Evolutionary conservation across 2,329 filamentous ascomycete species (phyloP).

Genomic region (Trichoderma semiorbis): DNA sequence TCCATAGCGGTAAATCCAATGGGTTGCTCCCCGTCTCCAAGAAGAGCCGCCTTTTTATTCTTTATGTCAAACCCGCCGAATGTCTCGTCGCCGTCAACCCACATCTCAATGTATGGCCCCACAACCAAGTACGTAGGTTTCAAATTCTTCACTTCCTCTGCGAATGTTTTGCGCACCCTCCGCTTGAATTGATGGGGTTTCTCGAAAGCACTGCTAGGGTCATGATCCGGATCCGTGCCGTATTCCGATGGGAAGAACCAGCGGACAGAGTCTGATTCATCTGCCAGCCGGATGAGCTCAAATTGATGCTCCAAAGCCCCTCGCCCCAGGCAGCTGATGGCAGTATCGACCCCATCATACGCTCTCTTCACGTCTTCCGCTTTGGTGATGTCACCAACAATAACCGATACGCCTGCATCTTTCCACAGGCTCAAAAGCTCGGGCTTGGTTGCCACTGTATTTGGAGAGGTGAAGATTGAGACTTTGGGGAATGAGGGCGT

Average conservation of each 20-base stretch:
- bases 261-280: conserved; percentile 49
- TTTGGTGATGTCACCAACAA: conserved; percentile 38
- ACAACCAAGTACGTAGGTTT: conserved; percentile 67
- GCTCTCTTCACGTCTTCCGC: conserved; percentile 50
- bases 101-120: conserved; percentile 66
- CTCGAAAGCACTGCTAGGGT: conserved; percentile 54
- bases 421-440: conserved; percentile 7
- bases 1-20: conserved; percentile 68
- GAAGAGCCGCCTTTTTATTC: conserved; percentile 54
- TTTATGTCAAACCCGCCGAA: conserved; percentile 57
- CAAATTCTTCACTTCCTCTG: conserved; percentile 49
- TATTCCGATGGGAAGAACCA: conserved; percentile 69
- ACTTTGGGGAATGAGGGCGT: conserved; percentile 34
- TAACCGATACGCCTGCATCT: conserved; percentile 19
- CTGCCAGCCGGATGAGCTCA: conserved; percentile 58
- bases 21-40: conserved; percentile 59
- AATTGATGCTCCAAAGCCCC: conserved; percentile 60
- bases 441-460: not conserved
- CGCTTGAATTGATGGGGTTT: conserved; percentile 68
- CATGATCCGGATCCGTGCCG: conserved; percentile 63
- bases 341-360: conserved; percentile 59
- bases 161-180: conserved; percentile 60
- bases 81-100: not conserved
- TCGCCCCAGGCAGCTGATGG: conserved; percentile 63
- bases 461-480: conserved; percentile 31